These are phyloP conservation scores for Polyporus arcularius DNA, from an alignment of 768 basidiomycete genomes.

Conservation along the genomic window DNA sequence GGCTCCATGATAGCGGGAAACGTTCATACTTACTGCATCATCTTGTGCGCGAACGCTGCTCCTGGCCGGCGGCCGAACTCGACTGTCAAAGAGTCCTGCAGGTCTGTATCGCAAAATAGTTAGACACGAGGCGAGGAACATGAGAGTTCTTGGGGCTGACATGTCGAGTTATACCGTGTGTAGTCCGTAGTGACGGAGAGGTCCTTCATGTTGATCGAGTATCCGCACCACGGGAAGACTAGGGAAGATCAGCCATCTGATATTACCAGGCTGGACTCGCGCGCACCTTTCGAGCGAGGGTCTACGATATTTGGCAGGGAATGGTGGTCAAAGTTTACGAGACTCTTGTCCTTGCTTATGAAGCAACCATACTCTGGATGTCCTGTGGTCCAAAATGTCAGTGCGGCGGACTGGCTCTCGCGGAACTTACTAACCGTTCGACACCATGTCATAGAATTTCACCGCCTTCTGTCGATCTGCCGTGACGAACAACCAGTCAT, in stretches of 20 bases:
- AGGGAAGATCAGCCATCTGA: background rate
- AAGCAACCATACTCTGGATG: conserved; percentile 95
- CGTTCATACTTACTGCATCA: conserved; percentile 60
- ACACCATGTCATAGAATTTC: conserved; percentile 76
- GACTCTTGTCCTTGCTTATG: conserved; percentile 85
- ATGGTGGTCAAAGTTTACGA: conserved; percentile 78
- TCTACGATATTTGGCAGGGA: conserved; percentile 55
- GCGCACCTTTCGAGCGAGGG: conserved; percentile 43
- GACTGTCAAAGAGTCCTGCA: conserved; percentile 71
- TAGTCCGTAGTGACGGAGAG: conserved; percentile 84
- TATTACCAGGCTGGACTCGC: background rate
- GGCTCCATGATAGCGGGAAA: background rate
- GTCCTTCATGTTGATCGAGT: conserved; percentile 70
- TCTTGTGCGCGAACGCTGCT: conserved; percentile 63
- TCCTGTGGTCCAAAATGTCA: conserved; percentile 43
- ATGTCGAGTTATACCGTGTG: conserved; percentile 58
- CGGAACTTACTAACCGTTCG: conserved; percentile 49
- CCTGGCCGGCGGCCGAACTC: conserved; percentile 67
- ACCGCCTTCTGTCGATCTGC: conserved; percentile 60
- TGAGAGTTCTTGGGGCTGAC: conserved; percentile 34
- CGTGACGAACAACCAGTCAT: conserved; percentile 92
- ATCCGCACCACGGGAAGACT: conserved; percentile 97
- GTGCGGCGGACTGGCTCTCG: background rate
- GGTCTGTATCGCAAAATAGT: conserved; percentile 41
- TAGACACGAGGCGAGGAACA: background rate